These are phyloP conservation scores for Stephania yunnanensis DNA, from an alignment of 164 flowering plant species.

Conservation along the genomic window DNA sequence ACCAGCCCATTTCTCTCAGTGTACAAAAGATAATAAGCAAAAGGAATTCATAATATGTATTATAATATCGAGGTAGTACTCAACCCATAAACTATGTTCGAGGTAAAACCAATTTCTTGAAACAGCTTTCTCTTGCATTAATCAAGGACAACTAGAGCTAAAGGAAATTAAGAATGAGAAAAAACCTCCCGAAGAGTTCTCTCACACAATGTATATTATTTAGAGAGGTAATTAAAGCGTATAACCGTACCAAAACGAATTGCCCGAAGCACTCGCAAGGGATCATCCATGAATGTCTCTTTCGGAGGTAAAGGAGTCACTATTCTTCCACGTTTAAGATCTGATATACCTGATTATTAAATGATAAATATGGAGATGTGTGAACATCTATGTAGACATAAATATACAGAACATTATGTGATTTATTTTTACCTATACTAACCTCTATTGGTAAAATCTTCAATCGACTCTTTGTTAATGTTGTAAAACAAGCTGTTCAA, in stretches of 20 bases:
- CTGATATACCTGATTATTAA: slow-evolving; percentile 52
- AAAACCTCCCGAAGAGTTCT: background rate
- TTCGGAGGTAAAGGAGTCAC: slow-evolving; percentile 90
- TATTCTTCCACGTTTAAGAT: slow-evolving; percentile 69
- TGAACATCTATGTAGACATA: background rate
- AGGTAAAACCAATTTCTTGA: background rate
- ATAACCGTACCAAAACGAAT: slow-evolving; percentile 73
- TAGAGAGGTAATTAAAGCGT: background rate
- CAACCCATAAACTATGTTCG: too few relatives aligned
- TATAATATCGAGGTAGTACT: background rate
- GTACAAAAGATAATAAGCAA: background rate
- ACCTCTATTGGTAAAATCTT: slow-evolving; percentile 93
- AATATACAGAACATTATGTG: background rate
- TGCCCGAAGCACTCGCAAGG: slow-evolving; percentile 93
- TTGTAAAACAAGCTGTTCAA: slow-evolving; percentile 86
- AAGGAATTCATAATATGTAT: background rate
- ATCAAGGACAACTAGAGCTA: background rate
- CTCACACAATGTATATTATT: background rate
- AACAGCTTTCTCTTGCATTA: background rate
- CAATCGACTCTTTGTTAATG: slow-evolving; percentile 67
- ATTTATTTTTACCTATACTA: slow-evolving; percentile 16
- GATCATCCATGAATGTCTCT: slow-evolving; percentile 96
- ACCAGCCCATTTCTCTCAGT: too few relatives aligned
- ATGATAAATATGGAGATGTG: background rate
- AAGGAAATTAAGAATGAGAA: background rate